phyloP scores from a whole-genome alignment of 116 monocot genomes.

The Zostera marina region DNA sequence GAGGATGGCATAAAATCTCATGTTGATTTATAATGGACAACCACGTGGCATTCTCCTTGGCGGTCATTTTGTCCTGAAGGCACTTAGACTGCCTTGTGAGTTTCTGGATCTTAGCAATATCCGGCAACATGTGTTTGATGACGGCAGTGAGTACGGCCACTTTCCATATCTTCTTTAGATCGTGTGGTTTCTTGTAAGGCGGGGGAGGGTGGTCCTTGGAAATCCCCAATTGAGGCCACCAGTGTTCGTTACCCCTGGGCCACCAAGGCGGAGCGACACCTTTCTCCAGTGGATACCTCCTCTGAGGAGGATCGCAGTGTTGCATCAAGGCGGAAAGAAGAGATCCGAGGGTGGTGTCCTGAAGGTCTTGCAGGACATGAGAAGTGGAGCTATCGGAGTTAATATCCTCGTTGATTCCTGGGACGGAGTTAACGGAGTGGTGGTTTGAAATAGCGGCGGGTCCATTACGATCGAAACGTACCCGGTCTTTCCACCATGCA shows the following conservation, averaged over 20 bases:
- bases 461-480: conserved; percentile 51
- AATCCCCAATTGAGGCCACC: conserved; percentile 45
- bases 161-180: conserved; percentile 73
- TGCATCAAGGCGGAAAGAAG: conserved; percentile 66
- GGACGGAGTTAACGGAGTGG: conserved; percentile 24
- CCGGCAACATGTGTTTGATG: conserved; percentile 70
- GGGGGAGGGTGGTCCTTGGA: conserved; percentile 33
- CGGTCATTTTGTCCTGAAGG: conserved; percentile 75
- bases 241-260: conserved; percentile 41
- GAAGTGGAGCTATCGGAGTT: conserved; percentile 14
- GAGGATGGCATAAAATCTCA: conserved; percentile 14
- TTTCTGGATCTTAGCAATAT: conserved; percentile 41
- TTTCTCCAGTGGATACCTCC: conserved; percentile 58
- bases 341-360: conserved; percentile 55
- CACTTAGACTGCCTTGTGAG: conserved; percentile 63
- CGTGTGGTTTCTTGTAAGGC: conserved; percentile 73
- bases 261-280: conserved; percentile 73
- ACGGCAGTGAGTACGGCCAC: conserved; percentile 45
- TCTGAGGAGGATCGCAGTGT: conserved; percentile 65
- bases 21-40: conserved; percentile 39
- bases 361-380: conserved; percentile 45
- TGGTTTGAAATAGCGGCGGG: conserved; percentile 44
- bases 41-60: conserved; percentile 60
- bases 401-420: conserved; percentile 8
- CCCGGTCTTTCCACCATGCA: conserved; percentile 78